Evolutionary conservation across 2,329 filamentous ascomycete species (phyloP).

Genomic region (Colletotrichum tanaceti): DNA sequence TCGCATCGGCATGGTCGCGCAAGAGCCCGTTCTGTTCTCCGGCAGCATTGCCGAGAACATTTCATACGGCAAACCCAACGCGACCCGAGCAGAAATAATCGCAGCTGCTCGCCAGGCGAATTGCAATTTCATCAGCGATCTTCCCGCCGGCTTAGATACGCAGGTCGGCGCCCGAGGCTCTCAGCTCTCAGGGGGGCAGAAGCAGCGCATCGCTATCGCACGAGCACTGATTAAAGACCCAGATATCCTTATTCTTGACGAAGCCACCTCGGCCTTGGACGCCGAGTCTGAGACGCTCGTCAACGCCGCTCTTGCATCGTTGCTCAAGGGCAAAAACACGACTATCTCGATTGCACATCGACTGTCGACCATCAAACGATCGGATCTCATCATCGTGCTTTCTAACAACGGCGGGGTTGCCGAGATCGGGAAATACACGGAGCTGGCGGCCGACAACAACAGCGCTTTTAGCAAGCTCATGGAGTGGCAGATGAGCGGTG

Average conservation of each 20-base stretch:
- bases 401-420: slow-evolving; percentile 88
- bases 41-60: slow-evolving; percentile 91
- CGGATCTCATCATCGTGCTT: slow-evolving; percentile 93
- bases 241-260: slow-evolving; percentile 95
- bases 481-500: slow-evolving; percentile 98
- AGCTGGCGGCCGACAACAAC: slow-evolving; percentile 76
- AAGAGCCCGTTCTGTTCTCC: slow-evolving; percentile 93
- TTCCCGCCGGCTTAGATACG: slow-evolving; percentile 95
- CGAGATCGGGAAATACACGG: slow-evolving; percentile 85
- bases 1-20: slow-evolving; percentile 93
- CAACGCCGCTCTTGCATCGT: slow-evolving; percentile 84
- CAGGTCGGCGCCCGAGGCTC: slow-evolving; percentile 92
- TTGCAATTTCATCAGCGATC: slow-evolving; percentile 95
- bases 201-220: slow-evolving; percentile 97
- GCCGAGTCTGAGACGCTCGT: slow-evolving; percentile 97
- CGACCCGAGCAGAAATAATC: slow-evolving; percentile 83
- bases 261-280: slow-evolving; percentile 94
- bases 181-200: slow-evolving; percentile 94
- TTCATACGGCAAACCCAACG: slow-evolving; percentile 85
- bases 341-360: slow-evolving; percentile 98
- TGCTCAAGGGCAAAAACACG: slow-evolving; percentile 89
- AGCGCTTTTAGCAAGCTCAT: slow-evolving; percentile 95
- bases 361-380: slow-evolving; percentile 94
- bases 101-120: slow-evolving; percentile 91
- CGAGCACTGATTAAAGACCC: slow-evolving; percentile 94